Evolutionary conservation across 176 grass and related monocot genomes (phyloP).

Genomic region (Bothriochloa decipiens): DNA sequence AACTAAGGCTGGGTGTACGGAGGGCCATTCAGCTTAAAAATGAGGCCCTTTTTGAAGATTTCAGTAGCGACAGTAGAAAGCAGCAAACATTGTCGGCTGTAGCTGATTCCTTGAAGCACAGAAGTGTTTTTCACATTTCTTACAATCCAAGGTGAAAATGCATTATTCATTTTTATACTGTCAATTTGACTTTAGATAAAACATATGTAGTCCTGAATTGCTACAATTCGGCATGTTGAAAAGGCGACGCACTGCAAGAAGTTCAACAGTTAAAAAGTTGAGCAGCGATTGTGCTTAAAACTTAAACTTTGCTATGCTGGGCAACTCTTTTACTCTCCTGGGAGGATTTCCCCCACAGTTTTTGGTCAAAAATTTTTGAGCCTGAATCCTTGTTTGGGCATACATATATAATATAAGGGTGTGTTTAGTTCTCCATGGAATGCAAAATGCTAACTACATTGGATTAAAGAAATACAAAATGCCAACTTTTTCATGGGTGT

Average conservation of each 20-base stretch:
- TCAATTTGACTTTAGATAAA: background rate
- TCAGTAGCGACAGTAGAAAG: conserved; percentile 44
- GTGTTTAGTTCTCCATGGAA: too few relatives aligned
- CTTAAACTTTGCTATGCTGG: background rate
- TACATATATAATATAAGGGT: background rate
- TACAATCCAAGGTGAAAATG: conserved; percentile 85
- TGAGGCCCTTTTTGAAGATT: conserved; percentile 51
- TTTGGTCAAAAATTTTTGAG: background rate
- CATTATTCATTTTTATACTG: conserved; percentile 12
- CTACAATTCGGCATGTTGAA: background rate
- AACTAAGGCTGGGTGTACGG: conserved; percentile 84
- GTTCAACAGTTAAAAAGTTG: background rate
- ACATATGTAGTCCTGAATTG: background rate
- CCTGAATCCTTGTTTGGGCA: background rate
- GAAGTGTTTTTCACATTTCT: conserved; percentile 71
- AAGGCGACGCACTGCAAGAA: background rate
- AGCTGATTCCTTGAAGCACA: conserved; percentile 59
- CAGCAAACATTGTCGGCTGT: conserved; percentile 47
- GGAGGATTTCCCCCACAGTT: background rate
- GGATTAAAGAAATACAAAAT: too few relatives aligned
- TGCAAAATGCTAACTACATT: too few relatives aligned
- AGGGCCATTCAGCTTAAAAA: conserved; percentile 86
- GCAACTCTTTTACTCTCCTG: background rate
- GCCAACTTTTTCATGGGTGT: too few relatives aligned
- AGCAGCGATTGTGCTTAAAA: background rate